Conservation (phyloP, 2,329 filamentous ascomycete species). For the Fusarium sp. region DNA sequence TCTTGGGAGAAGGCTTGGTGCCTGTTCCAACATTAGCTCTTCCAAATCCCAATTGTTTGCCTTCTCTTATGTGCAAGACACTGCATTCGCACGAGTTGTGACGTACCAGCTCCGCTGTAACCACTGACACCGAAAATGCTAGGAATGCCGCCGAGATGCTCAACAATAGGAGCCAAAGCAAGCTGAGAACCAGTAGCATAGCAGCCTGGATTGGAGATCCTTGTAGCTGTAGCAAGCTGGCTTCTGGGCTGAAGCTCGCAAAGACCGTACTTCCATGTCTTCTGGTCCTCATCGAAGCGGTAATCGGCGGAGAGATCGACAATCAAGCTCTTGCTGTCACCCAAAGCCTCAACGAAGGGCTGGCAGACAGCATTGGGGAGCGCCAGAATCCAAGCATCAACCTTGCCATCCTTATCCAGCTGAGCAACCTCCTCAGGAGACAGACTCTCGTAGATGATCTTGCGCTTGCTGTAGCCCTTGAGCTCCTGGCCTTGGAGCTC, state of each 20-base stretch:
- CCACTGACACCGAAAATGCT: conserved; percentile 92
- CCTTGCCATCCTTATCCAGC: conserved; percentile 68
- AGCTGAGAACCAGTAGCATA: conserved; percentile 95
- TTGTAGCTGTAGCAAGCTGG: conserved; percentile 80
- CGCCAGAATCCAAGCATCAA: conserved; percentile 98
- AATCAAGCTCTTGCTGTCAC: conserved; percentile 79
- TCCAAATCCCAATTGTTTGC: background rate
- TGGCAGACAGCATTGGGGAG: conserved; percentile 95
- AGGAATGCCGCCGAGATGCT: conserved; percentile 80
- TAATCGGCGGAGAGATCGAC: conserved; percentile 98
- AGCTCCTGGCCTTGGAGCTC: conserved; percentile 90
- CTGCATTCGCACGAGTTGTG: background rate
- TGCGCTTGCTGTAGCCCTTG: conserved; percentile 88
- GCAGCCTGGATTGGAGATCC: conserved; percentile 94
- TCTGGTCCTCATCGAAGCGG: conserved; percentile 73
- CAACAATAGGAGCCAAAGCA: conserved; percentile 84
- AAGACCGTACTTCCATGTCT: conserved; percentile 79
- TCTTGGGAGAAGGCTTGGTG: conserved; percentile 88
- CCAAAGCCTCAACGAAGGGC: conserved; percentile 89
- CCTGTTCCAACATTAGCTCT: conserved; percentile 81
- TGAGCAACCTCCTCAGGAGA: conserved; percentile 85
- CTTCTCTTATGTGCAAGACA: background rate
- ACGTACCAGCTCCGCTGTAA: conserved; percentile 82
- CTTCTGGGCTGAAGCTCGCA: conserved; percentile 81
- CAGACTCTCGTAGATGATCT: conserved; percentile 93